phyloP scores from a whole-genome alignment of 306 rosid species.

The Purshia tridentata region DNA sequence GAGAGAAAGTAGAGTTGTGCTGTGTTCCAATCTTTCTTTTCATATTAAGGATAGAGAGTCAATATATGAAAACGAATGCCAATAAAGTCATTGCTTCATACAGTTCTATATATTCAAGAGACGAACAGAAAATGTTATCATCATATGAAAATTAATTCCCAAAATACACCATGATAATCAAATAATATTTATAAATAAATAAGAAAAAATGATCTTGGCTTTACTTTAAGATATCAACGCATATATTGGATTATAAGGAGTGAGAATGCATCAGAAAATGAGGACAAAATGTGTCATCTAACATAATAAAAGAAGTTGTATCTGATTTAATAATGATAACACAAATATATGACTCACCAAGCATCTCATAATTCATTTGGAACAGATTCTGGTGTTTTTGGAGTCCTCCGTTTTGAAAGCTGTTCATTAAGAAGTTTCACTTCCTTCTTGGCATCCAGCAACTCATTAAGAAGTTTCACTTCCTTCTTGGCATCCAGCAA shows the following conservation, averaged over 20 bases:
- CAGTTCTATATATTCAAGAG: neutral
- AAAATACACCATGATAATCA: neutral
- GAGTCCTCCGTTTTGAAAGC: constrained; percentile 35
- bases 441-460: constrained; percentile 45
- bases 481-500: constrained; percentile 44
- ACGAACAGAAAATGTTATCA: neutral
- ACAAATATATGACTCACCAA: constrained; percentile 29
- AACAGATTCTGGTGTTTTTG: constrained; percentile 38
- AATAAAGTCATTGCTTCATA: neutral
- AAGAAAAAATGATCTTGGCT: neutral
- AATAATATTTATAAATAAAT: neutral
- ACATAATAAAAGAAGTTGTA: constrained; percentile 10
- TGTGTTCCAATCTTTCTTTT: neutral
- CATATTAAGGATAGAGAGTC: neutral
- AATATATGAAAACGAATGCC: too few species aligned
- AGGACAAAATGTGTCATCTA: neutral
- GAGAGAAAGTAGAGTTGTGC: neutral
- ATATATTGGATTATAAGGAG: neutral
- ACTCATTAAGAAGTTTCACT: constrained; percentile 51
- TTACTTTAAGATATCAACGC: neutral
- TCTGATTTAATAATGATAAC: neutral
- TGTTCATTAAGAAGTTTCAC: constrained; percentile 49
- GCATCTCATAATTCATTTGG: constrained; percentile 37
- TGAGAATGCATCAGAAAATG: neutral
- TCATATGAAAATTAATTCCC: neutral